These are phyloP conservation scores for Teratosphaeria gauchensis DNA, from an alignment of 2,329 filamentous ascomycete genomes.

Conservation along the genomic window DNA sequence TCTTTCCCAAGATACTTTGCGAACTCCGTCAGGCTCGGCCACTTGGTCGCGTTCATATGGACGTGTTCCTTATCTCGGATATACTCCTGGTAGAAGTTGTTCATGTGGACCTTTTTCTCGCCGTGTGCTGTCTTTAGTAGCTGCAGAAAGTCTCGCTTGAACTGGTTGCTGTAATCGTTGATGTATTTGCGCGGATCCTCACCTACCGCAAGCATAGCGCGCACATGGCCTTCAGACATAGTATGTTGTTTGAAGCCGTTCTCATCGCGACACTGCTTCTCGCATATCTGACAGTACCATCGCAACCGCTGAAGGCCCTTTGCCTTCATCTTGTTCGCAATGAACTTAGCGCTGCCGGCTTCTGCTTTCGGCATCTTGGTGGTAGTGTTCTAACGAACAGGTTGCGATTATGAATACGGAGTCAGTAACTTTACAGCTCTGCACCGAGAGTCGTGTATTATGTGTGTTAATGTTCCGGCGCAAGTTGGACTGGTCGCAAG, in stretches of 20 bases:
- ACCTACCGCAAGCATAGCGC: slow-evolving; percentile 80
- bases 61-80: slow-evolving; percentile 80
- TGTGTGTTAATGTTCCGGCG: neutral
- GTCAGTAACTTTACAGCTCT: neutral
- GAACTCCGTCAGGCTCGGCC: slow-evolving; percentile 81
- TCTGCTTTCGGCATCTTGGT: slow-evolving; percentile 80
- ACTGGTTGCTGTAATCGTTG: slow-evolving; percentile 71
- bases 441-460: neutral
- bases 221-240: slow-evolving; percentile 73
- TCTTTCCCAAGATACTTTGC: slow-evolving; percentile 78
- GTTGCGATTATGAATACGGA: neutral
- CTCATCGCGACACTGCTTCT: slow-evolving; percentile 68
- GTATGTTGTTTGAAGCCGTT: slow-evolving; percentile 83
- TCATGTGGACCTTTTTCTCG: slow-evolving; percentile 80
- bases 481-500: neutral
- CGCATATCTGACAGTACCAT: slow-evolving; percentile 82
- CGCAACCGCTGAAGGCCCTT: slow-evolving; percentile 69
- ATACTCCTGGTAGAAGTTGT: slow-evolving; percentile 92
- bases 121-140: slow-evolving; percentile 76
- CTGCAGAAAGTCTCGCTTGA: slow-evolving; percentile 67
- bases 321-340: slow-evolving; percentile 83
- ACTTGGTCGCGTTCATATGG: slow-evolving; percentile 90
- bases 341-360: slow-evolving; percentile 79
- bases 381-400: slow-evolving; percentile 2
- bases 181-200: slow-evolving; percentile 80